A percentile compares a stretch with the other conserved stretches of the same genome.
phyloP scores from a whole-genome alignment of 1,284 basidiomycete species.

The Sparassis latifolia region DNA sequence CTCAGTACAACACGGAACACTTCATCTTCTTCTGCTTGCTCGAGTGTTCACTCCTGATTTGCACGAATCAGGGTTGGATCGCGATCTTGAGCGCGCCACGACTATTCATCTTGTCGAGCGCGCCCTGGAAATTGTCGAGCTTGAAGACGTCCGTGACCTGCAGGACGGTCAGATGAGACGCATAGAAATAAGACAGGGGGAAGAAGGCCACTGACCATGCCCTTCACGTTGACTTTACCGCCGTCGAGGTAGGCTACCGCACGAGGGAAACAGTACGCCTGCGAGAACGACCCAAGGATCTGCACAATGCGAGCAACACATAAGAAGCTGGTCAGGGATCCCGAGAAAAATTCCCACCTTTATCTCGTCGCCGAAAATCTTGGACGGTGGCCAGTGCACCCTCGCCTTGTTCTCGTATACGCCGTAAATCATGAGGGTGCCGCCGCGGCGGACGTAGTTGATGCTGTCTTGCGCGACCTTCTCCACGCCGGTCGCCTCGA shows the following conservation, averaged over 20 bases:
- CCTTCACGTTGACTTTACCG: slow-evolving; percentile 76
- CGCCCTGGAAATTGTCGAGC: slow-evolving; percentile 73
- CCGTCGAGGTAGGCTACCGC: slow-evolving; percentile 84
- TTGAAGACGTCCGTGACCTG: slow-evolving; percentile 70
- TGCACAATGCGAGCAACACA: slow-evolving; percentile 18
- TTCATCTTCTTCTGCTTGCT: too few species aligned
- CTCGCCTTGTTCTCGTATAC: slow-evolving; percentile 70
- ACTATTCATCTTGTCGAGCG: slow-evolving; percentile 80
- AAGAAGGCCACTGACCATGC: slow-evolving; percentile 49
- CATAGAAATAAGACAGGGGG: background rate
- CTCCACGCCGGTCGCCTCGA: slow-evolving; percentile 83
- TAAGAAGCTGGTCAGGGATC: background rate
- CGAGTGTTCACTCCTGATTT: too few species aligned
- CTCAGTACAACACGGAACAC: too few species aligned
- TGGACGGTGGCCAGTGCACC: slow-evolving; percentile 79
- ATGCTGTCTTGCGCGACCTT: slow-evolving; percentile 75
- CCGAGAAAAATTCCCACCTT: slow-evolving; percentile 34
- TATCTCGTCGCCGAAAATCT: slow-evolving; percentile 85
- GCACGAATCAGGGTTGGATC: slow-evolving; percentile 36
- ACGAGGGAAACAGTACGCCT: slow-evolving; percentile 82
- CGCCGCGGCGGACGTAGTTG: slow-evolving; percentile 79
- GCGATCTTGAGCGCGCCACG: slow-evolving; percentile 64
- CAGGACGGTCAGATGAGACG: background rate
- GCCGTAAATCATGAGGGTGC: slow-evolving; percentile 68
- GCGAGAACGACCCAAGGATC: slow-evolving; percentile 85